Conservation (phyloP, 768 basidiomycete species). For the Mycena rebaudengoi region DNA sequence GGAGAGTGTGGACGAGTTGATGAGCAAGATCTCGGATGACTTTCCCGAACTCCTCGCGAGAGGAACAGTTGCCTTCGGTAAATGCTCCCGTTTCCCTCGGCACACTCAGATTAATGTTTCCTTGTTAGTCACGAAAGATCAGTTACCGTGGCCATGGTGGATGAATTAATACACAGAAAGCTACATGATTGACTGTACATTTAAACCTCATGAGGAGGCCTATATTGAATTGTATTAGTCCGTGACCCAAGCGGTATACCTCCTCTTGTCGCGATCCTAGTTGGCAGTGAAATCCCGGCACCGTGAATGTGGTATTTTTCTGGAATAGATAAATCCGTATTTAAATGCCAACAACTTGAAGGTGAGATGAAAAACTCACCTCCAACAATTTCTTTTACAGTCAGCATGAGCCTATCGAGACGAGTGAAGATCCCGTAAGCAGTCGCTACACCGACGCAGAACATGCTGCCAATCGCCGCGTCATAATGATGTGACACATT, state of each 20-base stretch:
- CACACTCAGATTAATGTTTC: too few relatives aligned
- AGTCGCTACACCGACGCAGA: conserved; percentile 78
- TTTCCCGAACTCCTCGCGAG: conserved; percentile 1
- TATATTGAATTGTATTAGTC: conserved; percentile 28
- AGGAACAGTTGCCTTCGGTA: conserved; percentile 19
- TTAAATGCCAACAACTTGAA: too few relatives aligned
- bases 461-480: too few relatives aligned
- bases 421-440: conserved; percentile 74
- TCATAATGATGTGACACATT: too few relatives aligned
- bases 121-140: too few relatives aligned
- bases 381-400: conserved; percentile 86
- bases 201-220: conserved; percentile 20
- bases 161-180: too few relatives aligned
- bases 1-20: background rate
- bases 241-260: conserved; percentile 43
- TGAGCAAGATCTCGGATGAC: background rate
- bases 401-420: conserved; percentile 81
- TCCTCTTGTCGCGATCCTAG: conserved; percentile 18
- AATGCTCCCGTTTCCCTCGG: too few relatives aligned
- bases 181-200: background rate
- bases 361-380: too few relatives aligned
- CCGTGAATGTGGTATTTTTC: conserved; percentile 90
- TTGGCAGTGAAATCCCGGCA: conserved; percentile 47
- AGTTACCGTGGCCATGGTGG: too few relatives aligned
- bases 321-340: too few relatives aligned